A percentile compares a stretch with the other conserved stretches of the same genome.
These are phyloP conservation scores for Ustilago trichophora DNA, from an alignment of 1,284 basidiomycete species.

Conservation along the genomic window DNA sequence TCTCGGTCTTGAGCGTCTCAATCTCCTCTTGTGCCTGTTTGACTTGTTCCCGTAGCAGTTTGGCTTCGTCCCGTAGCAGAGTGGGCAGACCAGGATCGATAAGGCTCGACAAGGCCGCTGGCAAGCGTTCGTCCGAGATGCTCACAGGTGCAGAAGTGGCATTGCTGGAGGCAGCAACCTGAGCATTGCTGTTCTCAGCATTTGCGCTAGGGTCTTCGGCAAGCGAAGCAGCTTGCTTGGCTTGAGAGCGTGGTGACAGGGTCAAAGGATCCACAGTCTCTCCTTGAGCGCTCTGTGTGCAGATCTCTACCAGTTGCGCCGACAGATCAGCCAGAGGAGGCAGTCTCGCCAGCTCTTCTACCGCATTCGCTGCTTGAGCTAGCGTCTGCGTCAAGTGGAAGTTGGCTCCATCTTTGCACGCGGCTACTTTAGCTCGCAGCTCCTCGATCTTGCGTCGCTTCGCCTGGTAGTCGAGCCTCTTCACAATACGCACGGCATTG, in stretches of 20 bases:
- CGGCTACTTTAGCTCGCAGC: slow-evolving; percentile 25
- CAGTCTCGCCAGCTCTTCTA: slow-evolving; percentile 34
- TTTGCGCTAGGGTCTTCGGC: background rate
- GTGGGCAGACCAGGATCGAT: slow-evolving; percentile 23
- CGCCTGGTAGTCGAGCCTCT: slow-evolving; percentile 70
- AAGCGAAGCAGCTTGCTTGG: slow-evolving; percentile 7
- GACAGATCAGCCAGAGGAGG: slow-evolving; percentile 23
- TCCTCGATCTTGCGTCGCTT: slow-evolving; percentile 41
- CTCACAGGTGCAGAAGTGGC: background rate
- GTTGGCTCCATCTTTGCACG: slow-evolving; percentile 35
- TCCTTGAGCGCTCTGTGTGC: background rate
- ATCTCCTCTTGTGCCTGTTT: slow-evolving; percentile 70
- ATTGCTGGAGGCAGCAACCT: background rate
- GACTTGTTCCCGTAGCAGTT: slow-evolving; percentile 72
- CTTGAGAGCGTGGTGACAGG: background rate
- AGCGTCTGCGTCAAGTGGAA: slow-evolving; percentile 35
- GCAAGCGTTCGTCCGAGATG: background rate
- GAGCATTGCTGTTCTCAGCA: background rate
- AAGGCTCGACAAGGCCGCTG: slow-evolving; percentile 15
- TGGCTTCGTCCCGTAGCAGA: slow-evolving; percentile 43
- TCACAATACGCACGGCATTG: slow-evolving; percentile 71
- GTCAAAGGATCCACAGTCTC: background rate
- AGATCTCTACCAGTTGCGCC: slow-evolving; percentile 23
- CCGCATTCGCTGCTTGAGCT: slow-evolving; percentile 26
- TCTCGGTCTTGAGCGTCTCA: slow-evolving; percentile 73